Conservation (phyloP, 805 yeast species). For the Zygoascus biomembranicola region DNA sequence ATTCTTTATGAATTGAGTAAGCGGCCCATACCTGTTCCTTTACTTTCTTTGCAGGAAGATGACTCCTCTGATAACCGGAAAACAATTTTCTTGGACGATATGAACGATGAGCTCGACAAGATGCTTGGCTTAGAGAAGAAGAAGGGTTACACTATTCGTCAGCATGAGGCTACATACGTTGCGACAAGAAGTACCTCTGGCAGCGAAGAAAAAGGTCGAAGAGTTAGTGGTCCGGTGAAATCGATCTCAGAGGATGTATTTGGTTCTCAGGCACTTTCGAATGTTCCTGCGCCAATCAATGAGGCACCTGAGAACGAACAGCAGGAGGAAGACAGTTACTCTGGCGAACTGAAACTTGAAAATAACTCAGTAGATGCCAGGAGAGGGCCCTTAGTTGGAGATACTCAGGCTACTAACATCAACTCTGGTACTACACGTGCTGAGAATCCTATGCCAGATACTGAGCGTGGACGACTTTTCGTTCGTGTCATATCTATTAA, state of each 20-base stretch:
- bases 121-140: conserved; percentile 17
- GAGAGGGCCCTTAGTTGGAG: neutral
- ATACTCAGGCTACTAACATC: neutral
- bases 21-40: conserved; percentile 11
- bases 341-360: neutral
- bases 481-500: conserved; percentile 17
- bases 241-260: neutral
- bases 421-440: neutral
- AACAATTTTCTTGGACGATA: conserved; percentile 16
- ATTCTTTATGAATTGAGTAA: neutral
- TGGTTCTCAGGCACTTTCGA: neutral
- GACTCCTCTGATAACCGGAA: conserved; percentile 13
- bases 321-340: neutral
- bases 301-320: neutral
- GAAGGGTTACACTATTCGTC: conserved; percentile 18
- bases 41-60: conserved; percentile 12
- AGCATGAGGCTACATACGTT: conserved; percentile 15
- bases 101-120: conserved; percentile 20
- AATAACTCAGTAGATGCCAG: neutral
- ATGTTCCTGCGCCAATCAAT: neutral
- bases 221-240: conserved; percentile 17
- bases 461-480: conserved; percentile 21
- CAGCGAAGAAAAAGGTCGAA: conserved; percentile 2
- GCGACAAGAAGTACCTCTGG: conserved; percentile 11
- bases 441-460: conserved; percentile 10